Conservation (phyloP, 371 early-diverging fungal genomes). For the Sporodiniella umbellata region DNA sequence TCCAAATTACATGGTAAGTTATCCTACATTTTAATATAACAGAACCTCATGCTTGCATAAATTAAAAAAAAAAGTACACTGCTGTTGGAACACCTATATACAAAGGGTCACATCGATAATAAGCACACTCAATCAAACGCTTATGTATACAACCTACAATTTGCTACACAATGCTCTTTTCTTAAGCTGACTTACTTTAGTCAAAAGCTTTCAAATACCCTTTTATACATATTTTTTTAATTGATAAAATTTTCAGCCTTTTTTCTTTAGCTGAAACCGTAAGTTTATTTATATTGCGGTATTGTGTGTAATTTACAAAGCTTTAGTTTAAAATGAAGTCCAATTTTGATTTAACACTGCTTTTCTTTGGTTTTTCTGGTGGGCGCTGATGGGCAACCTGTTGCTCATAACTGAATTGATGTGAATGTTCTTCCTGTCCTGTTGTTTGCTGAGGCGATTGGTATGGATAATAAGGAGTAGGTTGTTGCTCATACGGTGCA, state of each 20-base stretch:
- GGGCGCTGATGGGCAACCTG: conserved; percentile 12
- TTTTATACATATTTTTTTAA: neutral
- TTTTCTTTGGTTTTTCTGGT: conserved; percentile 3
- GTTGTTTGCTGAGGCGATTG: neutral
- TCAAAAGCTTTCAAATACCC: too few relatives aligned
- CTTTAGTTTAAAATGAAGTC: conserved; percentile 24
- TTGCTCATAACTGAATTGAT: conserved; percentile 5
- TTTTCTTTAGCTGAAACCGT: neutral
- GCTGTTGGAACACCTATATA: neutral
- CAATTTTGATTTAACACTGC: conserved; percentile 15
- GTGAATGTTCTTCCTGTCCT: neutral
- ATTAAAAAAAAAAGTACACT: conserved; percentile 1
- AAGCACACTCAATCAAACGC: neutral
- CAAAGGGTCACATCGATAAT: neutral
- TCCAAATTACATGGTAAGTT: conserved; percentile 54
- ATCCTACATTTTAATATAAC: too few relatives aligned
- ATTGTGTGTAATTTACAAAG: conserved; percentile 1
- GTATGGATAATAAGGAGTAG: neutral
- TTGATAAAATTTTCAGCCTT: neutral
- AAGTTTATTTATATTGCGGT: neutral
- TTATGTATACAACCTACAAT: too few relatives aligned
- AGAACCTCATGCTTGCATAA: too few relatives aligned
- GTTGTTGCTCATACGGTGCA: neutral
- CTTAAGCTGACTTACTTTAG: too few relatives aligned
- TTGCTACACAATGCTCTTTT: neutral